Conservation (phyloP, 768 basidiomycete species). For the Hericium alpestre region DNA sequence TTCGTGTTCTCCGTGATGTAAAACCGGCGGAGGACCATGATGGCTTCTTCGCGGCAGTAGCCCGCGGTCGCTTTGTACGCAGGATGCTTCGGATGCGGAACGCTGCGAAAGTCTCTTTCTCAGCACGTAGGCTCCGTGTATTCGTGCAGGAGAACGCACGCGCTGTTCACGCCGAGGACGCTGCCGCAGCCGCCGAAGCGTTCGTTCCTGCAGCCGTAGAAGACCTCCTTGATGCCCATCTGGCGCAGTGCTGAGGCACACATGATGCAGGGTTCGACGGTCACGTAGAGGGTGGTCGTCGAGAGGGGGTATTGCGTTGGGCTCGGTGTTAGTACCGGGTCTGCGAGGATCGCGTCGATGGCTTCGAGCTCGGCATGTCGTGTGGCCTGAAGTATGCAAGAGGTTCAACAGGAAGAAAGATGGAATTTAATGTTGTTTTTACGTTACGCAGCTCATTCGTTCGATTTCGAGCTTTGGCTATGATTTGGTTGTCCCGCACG, state of each 20-base stretch:
- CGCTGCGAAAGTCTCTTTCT: constrained; percentile 26
- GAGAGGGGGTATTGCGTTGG: constrained; percentile 52
- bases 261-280: constrained; percentile 99
- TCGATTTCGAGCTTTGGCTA: constrained; percentile 83
- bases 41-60: constrained; percentile 40
- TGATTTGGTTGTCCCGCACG: constrained; percentile 62
- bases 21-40: constrained; percentile 49
- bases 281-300: constrained; percentile 85
- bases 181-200: constrained; percentile 96
- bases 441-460: constrained; percentile 94
- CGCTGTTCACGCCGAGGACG: constrained; percentile 76
- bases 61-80: constrained; percentile 59
- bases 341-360: constrained; percentile 75
- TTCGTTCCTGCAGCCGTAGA: constrained; percentile 91
- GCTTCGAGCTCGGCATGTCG: constrained; percentile 97
- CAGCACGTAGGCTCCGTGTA: neutral
- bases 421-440: constrained; percentile 14
- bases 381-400: constrained; percentile 57
- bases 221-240: constrained; percentile 81
- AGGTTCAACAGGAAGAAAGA: constrained; percentile 1
- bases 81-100: constrained; percentile 64
- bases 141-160: constrained; percentile 33
- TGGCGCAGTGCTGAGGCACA: constrained; percentile 93
- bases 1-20: constrained; percentile 87
- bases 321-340: constrained; percentile 44